phyloP scores from a whole-genome alignment of 129 eudicot genomes.

The Heracleum sosnowskyi region DNA sequence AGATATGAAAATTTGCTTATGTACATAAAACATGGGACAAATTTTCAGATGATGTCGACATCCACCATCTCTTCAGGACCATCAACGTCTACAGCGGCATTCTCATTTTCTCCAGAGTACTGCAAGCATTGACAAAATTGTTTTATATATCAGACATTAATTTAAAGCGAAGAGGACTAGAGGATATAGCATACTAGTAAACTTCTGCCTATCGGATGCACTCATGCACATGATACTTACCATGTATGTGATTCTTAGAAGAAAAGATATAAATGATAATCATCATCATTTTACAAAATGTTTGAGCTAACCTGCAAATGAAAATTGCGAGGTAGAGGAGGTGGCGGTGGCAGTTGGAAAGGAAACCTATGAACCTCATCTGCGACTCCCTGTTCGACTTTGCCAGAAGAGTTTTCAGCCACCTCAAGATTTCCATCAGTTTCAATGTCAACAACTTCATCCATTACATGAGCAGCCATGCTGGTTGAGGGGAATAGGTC shows the following conservation, averaged over 20 bases:
- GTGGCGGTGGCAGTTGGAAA: constrained; percentile 57
- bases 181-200: background rate
- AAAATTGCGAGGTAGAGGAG: constrained; percentile 40
- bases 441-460: constrained; percentile 51
- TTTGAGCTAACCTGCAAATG: constrained; percentile 45
- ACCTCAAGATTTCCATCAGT: constrained; percentile 18
- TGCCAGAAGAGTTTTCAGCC: constrained; percentile 18
- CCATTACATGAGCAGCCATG: constrained; percentile 55
- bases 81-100: constrained; percentile 33
- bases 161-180: background rate
- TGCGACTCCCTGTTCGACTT: constrained; percentile 29
- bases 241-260: background rate
- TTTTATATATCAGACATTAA: background rate
- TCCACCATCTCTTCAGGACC: constrained; percentile 40
- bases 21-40: background rate
- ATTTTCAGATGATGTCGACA: constrained; percentile 35
- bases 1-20: background rate
- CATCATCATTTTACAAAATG: background rate
- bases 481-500: constrained; percentile 41
- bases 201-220: background rate
- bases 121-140: constrained; percentile 19
- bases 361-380: constrained; percentile 24
- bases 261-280: background rate
- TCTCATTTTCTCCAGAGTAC: constrained; percentile 34
- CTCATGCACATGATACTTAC: background rate